Evolutionary conservation across 352 stramenopile genomes (phyloP).

Genomic region (Globisporangium mamillatum): DNA sequence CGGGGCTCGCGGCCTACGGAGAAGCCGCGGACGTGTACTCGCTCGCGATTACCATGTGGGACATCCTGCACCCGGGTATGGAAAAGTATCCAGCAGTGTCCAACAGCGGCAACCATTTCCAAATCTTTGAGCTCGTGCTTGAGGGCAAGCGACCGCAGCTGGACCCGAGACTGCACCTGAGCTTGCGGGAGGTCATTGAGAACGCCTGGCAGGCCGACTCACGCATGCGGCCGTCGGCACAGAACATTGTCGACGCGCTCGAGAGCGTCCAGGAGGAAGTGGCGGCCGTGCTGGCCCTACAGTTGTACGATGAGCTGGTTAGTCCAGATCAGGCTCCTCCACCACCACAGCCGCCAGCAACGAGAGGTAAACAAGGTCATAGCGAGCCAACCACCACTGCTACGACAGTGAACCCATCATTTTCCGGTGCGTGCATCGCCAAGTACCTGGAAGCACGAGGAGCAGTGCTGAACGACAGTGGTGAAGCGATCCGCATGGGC

Average conservation of each 20-base stretch:
- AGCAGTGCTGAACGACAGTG: slow-evolving; percentile 3
- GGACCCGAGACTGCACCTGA: slow-evolving; percentile 26
- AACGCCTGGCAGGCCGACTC: slow-evolving; percentile 51
- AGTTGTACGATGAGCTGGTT: slow-evolving; percentile 46
- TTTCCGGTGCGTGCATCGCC: slow-evolving; percentile 24
- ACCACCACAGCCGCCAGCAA: background rate
- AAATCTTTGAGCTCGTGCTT: slow-evolving; percentile 49
- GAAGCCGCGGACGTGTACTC: slow-evolving; percentile 73
- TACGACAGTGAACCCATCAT: slow-evolving; percentile 11
- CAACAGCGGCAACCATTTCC: slow-evolving; percentile 35
- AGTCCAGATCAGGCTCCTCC: background rate
- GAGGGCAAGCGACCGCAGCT: slow-evolving; percentile 41
- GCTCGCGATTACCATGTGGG: slow-evolving; percentile 60
- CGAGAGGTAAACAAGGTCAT: background rate
- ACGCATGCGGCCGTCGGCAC: slow-evolving; percentile 39
- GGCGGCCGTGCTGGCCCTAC: slow-evolving; percentile 33
- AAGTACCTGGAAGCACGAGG: slow-evolving; percentile 34
- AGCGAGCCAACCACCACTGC: background rate
- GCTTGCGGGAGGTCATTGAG: slow-evolving; percentile 53
- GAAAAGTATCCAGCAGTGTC: slow-evolving; percentile 40
- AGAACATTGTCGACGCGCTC: slow-evolving; percentile 42
- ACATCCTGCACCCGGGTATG: slow-evolving; percentile 50
- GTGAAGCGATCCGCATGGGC: slow-evolving; percentile 43
- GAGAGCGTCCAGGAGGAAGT: slow-evolving; percentile 70
- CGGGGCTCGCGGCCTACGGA: slow-evolving; percentile 46